Conservation (phyloP, 257 asterid species). For the Solanum bulbocastanum region DNA sequence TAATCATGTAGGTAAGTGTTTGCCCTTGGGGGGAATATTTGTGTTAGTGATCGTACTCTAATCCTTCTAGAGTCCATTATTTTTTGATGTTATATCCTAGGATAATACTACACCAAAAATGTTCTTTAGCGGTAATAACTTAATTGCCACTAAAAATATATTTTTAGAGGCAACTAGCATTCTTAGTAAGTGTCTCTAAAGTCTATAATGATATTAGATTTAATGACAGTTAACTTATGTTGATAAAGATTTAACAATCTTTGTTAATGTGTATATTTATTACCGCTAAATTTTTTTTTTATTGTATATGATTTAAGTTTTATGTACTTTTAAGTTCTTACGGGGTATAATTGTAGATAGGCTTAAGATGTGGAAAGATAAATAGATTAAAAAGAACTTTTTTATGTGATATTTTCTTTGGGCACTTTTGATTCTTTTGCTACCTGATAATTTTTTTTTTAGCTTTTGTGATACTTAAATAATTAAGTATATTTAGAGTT, state of each 20-base stretch:
- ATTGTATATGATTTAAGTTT: neutral
- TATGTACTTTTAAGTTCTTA: neutral
- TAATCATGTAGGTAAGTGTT: neutral
- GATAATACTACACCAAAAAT: neutral
- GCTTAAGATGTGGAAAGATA: neutral
- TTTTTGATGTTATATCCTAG: neutral
- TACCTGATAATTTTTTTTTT: neutral
- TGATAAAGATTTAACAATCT: too few species aligned
- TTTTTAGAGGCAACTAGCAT: too few species aligned
- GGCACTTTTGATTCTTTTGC: neutral
- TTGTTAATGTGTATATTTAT: too few species aligned
- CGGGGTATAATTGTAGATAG: too few species aligned
- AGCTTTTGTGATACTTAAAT: neutral
- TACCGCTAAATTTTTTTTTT: too few species aligned
- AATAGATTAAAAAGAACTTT: neutral
- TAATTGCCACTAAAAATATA: too few species aligned
- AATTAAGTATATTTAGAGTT: neutral
- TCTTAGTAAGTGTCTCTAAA: too few species aligned
- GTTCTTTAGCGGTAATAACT: too few species aligned
- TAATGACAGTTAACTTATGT: too few species aligned
- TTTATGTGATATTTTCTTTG: neutral
- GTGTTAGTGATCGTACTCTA: neutral
- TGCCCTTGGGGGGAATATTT: neutral
- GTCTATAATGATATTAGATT: too few species aligned
- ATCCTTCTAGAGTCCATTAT: neutral